Evolutionary conservation across 2,329 filamentous ascomycete species (phyloP).

Genomic region (Monilinia laxa): DNA sequence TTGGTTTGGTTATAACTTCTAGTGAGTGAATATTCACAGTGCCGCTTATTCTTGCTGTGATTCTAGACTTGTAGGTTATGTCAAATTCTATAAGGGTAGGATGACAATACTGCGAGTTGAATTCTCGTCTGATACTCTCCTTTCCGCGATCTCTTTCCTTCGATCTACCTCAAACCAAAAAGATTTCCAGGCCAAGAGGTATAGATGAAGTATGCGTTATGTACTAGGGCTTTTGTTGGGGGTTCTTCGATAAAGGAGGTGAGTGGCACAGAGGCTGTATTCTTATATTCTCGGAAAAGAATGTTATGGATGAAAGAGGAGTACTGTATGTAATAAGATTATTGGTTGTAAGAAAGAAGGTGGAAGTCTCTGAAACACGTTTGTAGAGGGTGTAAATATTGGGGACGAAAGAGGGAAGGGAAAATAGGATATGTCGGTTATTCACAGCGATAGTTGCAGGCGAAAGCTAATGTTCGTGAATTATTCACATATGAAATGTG

Average conservation of each 20-base stretch:
- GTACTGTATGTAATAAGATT: not conserved
- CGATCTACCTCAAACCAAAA: not conserved
- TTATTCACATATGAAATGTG: not conserved
- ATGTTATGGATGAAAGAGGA: not conserved
- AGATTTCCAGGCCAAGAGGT: not conserved
- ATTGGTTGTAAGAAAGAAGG: not conserved
- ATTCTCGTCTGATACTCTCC: not conserved
- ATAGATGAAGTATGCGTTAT: not conserved
- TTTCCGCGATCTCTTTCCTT: not conserved
- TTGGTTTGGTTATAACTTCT: not conserved
- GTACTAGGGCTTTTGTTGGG: not conserved
- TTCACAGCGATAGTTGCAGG: conserved; percentile 2
- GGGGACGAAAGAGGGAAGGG: not conserved
- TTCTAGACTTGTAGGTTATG: not conserved
- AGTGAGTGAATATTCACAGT: too few species aligned
- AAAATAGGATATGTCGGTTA: not conserved
- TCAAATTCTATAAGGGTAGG: not conserved
- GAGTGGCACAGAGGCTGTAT: not conserved
- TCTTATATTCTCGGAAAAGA: not conserved
- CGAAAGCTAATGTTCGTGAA: not conserved
- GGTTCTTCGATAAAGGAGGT: not conserved
- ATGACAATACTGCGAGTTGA: not conserved
- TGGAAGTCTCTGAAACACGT: not conserved
- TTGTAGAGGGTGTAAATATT: not conserved
- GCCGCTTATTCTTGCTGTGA: not conserved